Evolutionary conservation across 306 rosid species (phyloP), one percentile per base, ranked within the genome.

Genomic region (Cucurbita moschata): DNA sequence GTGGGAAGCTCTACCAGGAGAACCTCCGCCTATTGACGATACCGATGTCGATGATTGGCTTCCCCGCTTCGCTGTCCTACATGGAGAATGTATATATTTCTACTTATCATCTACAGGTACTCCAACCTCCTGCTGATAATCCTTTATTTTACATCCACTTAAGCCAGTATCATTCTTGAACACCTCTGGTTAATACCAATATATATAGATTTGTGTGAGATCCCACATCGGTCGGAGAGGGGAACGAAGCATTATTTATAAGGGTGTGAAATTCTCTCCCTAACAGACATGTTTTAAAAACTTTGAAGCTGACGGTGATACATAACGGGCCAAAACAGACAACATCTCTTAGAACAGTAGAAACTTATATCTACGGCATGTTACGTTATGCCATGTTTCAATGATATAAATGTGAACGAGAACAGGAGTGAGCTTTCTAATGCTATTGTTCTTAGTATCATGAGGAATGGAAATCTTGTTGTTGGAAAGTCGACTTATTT

Each of bases 11-110:
- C 85, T 94, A 59, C 97, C 96, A 5, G 97, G 95, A 73, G 97
- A 94, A 84, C 86, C 95, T 78, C 89, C 86, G 58, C 90, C 96
- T 4, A 75, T 90, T 54, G 97, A 94, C 81, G 97, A 90, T 62
- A 71, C 77, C 23, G 94, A 90, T 0, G 75, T 90, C 73, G 94
- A 93, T 78, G 97, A 90, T 73, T 90, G 97, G 98, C 86, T 88
- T 80, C 96, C 97, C 19, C 98, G 98, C 72, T 93, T 93, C 72
- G 75, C 83, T 70, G 94, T 93, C 81, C 87, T 93, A 51, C 94
- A 90, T 11, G 96, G 98, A 21, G 71, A 75, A 14, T 90, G 97
- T 64, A 71, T 93, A 58, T 93, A 76, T 85, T 80, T 90, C 77
- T 93, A 86, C 82, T 77, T 90, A 73, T 56, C 80, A 21, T 88